Evolutionary conservation across 2,329 filamentous ascomycete species (phyloP), one percentile per base, ranked within the genome.

Genomic region (Biscogniauxia sp.): DNA sequence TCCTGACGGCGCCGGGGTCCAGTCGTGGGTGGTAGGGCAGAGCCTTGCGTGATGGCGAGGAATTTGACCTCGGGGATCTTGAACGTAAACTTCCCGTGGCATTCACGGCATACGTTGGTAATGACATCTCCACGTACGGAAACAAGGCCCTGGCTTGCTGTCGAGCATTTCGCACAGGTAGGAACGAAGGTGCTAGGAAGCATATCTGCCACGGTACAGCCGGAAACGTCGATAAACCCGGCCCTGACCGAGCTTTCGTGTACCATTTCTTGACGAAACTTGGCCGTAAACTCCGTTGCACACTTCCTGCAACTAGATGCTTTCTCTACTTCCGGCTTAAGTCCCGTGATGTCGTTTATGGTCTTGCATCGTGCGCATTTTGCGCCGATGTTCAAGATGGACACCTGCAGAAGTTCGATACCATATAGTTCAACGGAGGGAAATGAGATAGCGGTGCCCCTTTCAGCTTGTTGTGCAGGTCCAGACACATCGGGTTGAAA

Each of bases 341-440:
- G 78, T 23, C 86, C 85, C 7, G 85, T 84, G 50, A 93, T 76
- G 63, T 95, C 92, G 69, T 87, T 86, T 13, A 81, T 73, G 3
- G 90, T 89, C 73, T 89, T 93, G 80, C 92, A 96, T 45, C 92
- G 85, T 56, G 88, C 85, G 73, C 92, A 96, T 72, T 93, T 93
- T 64, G 92, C 80, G 2, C 84, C 89, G 64, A 95, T 79, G 60
- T 84, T 87, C 32, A 95, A 77, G 23, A 84, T 80, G 0, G 82
- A 79, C 1, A 94, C 75, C 67, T 93, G 87, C 8, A 96, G 79
- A 1, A 95, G 76, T 70, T 95, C 91, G 62, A 95, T 88, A 45
- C 88, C 85, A 70, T 92, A 84, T 1, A 96, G 82, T 69, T 94
- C 90, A 60, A 95, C 78, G 25, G 84, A 87, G 0, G 92, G 92